Evolutionary conservation across 2,329 filamentous ascomycete genomes (phyloP).

Genomic region (Colletotrichum sp.): DNA sequence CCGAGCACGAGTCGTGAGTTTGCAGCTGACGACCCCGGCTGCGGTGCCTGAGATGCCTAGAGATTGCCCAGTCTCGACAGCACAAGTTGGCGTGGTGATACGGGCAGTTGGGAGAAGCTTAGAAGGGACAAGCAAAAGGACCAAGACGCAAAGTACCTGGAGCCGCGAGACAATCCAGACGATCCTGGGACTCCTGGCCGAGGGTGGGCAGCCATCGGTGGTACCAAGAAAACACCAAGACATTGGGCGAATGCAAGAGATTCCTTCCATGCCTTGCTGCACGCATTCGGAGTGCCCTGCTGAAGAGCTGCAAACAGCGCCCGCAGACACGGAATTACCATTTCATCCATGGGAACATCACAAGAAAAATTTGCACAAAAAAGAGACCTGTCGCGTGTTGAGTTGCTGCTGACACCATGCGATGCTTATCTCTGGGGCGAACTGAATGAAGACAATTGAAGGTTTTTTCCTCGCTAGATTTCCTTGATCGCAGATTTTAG

Average conservation of each 20-base stretch:
- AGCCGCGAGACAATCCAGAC: not conserved
- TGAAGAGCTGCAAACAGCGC: not conserved
- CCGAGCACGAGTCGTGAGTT: not conserved
- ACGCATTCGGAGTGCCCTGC: not conserved
- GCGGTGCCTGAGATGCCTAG: not conserved
- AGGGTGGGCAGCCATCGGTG: not conserved
- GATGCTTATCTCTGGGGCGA: conserved; percentile 9
- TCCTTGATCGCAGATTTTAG: not conserved
- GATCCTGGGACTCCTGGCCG: not conserved
- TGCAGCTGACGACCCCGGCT: not conserved
- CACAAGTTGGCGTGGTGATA: not conserved
- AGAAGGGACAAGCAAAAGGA: conserved; percentile 12
- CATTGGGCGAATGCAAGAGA: not conserved
- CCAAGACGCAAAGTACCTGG: not conserved
- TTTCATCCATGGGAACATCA: not conserved
- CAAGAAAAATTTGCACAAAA: not conserved
- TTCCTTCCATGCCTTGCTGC: not conserved
- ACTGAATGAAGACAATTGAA: not conserved
- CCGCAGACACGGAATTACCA: not conserved
- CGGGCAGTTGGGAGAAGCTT: conserved; percentile 14
- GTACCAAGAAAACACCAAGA: conserved; percentile 23
- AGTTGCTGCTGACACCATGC: not conserved
- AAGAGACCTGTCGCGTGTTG: not conserved
- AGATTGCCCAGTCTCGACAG: not conserved
- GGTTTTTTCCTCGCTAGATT: not conserved